phyloP scores from a whole-genome alignment of 805 yeast species.

The Zygosaccharomyces pseudorouxii region DNA sequence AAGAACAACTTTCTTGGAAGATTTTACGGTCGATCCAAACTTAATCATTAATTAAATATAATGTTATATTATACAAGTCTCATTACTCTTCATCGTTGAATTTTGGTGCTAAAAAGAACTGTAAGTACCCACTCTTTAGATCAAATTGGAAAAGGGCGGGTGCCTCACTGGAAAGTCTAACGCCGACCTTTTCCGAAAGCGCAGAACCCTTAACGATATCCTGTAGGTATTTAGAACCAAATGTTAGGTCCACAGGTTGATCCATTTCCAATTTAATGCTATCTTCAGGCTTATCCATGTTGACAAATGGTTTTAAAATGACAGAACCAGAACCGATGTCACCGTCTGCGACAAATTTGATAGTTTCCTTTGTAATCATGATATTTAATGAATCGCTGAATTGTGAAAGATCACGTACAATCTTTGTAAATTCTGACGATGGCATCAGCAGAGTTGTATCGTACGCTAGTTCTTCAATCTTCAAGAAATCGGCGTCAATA shows the following conservation, averaged over 20 bases:
- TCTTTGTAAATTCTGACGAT: slow-evolving; percentile 79
- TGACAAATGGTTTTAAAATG: slow-evolving; percentile 76
- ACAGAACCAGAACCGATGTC: slow-evolving; percentile 86
- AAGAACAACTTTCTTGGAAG: slow-evolving; percentile 51
- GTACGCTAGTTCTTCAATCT: slow-evolving; percentile 90
- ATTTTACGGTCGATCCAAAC: background rate
- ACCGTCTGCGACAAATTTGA: slow-evolving; percentile 86
- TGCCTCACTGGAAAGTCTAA: slow-evolving; percentile 82
- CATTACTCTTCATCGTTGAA: slow-evolving; percentile 80
- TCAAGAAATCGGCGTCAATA: slow-evolving; percentile 89
- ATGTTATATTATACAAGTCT: background rate
- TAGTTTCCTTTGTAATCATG: slow-evolving; percentile 84
- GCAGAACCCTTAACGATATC: slow-evolving; percentile 91
- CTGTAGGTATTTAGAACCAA: slow-evolving; percentile 85
- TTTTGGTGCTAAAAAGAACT: slow-evolving; percentile 97
- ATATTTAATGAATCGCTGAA: slow-evolving; percentile 84
- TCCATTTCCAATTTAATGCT: slow-evolving; percentile 71
- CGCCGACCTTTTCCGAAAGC: slow-evolving; percentile 68
- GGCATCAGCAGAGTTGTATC: slow-evolving; percentile 87
- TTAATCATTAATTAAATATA: slow-evolving; percentile 2
- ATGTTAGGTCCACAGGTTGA: slow-evolving; percentile 82
- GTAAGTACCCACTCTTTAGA: slow-evolving; percentile 78
- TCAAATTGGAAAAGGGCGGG: slow-evolving; percentile 94
- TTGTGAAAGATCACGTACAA: slow-evolving; percentile 80
- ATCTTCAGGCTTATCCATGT: slow-evolving; percentile 75